Evolutionary conservation across 2,329 filamentous ascomycete genomes (phyloP), one percentile per base, ranked within the genome.

Genomic region (Trichoderma cornu-damae): DNA sequence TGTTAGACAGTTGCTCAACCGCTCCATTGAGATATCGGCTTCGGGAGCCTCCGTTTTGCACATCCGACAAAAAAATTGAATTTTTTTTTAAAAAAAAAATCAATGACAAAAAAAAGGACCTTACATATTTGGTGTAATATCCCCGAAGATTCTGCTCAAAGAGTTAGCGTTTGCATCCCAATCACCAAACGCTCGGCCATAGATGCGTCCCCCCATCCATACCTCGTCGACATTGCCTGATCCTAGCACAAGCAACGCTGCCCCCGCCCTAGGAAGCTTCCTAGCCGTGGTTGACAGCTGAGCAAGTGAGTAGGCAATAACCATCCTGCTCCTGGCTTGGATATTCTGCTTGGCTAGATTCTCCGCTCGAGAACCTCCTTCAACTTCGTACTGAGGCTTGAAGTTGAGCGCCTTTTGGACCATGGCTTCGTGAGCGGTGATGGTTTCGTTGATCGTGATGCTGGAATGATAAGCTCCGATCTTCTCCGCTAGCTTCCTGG

Each of bases 381-480:
- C 77, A 5, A 62, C 78, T 61, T 78, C 80, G 78, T 71, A 73
- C 42, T 64, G 66, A 2, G 71, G 69, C 14, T 66, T 64, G 63
- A 88, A 89, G 18, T 80, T 74, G 60, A 85, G 83, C 7, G 86
- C 78, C 1, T 78, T 77, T 5, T n/a, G 40, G 11, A 51, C 30
- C 18, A 57, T 16, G 11, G 30, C 34, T 28, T 57, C 40, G 0
- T 26, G 34, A 38, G 54, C 54, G n/a, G 32, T 26, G 22, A 28
- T 32, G 11, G 46, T 48, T 11, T 57, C 37, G 66, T 93, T 89
- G 57, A 93, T 90, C 65, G 90, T 83, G 43, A 90, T 75, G 65
- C 92, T 81, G 3, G 82, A 77, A 67, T 94, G 90, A 65, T 90
- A 85, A 14, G 81, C 77, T 3, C 88, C 89, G 52, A 93, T 90